phyloP scores from a whole-genome alignment of 2,329 filamentous ascomycete species.

The Phialemonium atrogriseum region DNA sequence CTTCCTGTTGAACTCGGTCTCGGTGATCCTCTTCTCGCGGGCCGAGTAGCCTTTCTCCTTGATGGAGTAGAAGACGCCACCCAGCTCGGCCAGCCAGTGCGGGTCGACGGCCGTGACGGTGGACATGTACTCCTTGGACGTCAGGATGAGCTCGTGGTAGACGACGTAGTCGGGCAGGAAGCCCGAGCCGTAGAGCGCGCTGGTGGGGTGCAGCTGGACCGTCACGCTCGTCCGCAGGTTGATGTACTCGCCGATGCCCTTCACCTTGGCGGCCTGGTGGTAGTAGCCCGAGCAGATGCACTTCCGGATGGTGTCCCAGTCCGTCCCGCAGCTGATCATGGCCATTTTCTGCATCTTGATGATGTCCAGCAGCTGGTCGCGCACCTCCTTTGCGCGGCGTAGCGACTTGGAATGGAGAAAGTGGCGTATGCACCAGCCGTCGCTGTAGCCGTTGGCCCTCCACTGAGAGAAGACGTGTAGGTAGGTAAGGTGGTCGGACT shows the following conservation, averaged over 20 bases:
- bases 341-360: constrained; percentile 90
- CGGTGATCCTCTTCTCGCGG: constrained; percentile 75
- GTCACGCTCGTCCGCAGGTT: constrained; percentile 92
- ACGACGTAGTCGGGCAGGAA: constrained; percentile 95
- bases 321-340: constrained; percentile 81
- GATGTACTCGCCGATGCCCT: constrained; percentile 94
- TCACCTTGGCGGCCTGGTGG: constrained; percentile 92
- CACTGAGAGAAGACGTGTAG: constrained; percentile 95
- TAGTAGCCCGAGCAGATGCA: constrained; percentile 98
- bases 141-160: constrained; percentile 96
- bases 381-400: constrained; percentile 84
- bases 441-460: constrained; percentile 82
- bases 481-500: constrained; percentile 93
- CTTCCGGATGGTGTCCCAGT: constrained; percentile 92
- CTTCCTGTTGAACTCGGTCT: constrained; percentile 84
- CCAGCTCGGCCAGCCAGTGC: constrained; percentile 92
- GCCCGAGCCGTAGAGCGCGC: constrained; percentile 82
- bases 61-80: constrained; percentile 93
- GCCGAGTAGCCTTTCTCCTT: constrained; percentile 96
- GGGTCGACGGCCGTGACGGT: constrained; percentile 94
- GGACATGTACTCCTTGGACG: constrained; percentile 95
- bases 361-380: constrained; percentile 88
- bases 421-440: constrained; percentile 87
- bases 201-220: constrained; percentile 90
- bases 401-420: constrained; percentile 95